A percentile compares a stretch with the other conserved stretches of the same genome.
Evolutionary conservation across 257 asterid genomes (phyloP).

Genomic region (Solanum chilense): DNA sequence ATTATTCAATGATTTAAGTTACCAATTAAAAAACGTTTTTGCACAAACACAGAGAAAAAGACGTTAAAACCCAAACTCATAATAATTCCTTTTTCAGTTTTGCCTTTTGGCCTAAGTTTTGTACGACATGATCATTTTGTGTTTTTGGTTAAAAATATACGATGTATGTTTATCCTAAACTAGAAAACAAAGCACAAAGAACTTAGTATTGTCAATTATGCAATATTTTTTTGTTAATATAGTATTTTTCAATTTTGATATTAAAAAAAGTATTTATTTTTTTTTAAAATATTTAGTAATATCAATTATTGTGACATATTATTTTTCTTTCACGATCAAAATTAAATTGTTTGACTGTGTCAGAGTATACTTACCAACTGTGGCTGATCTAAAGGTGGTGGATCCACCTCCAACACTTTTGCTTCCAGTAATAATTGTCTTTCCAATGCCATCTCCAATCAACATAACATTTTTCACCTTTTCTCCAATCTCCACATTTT

Average conservation of each 20-base stretch:
- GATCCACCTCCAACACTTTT: conserved; percentile 63
- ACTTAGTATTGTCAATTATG: not conserved
- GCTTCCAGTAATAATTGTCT: conserved; percentile 80
- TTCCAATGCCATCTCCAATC: conserved; percentile 84
- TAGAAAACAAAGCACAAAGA: not conserved
- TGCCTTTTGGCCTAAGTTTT: not conserved
- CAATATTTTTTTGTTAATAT: too few species aligned
- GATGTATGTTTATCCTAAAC: not conserved
- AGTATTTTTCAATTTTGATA: too few species aligned
- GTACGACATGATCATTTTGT: not conserved
- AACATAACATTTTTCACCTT: conserved; percentile 52
- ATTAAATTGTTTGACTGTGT: not conserved
- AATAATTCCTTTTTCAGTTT: not conserved
- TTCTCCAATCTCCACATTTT: conserved; percentile 51
- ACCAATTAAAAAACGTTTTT: not conserved
- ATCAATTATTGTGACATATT: not conserved
- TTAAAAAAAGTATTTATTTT: too few species aligned
- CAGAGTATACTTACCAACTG: conserved; percentile 53
- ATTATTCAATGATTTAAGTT: not conserved
- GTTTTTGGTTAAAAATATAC: not conserved
- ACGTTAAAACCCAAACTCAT: not conserved
- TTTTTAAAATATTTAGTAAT: not conserved
- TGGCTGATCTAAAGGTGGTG: conserved; percentile 75
- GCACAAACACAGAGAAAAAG: not conserved
- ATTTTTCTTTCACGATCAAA: not conserved